These are phyloP conservation scores for Taxillus chinensis DNA, from an alignment of 164 flowering plant species.

Conservation along the genomic window DNA sequence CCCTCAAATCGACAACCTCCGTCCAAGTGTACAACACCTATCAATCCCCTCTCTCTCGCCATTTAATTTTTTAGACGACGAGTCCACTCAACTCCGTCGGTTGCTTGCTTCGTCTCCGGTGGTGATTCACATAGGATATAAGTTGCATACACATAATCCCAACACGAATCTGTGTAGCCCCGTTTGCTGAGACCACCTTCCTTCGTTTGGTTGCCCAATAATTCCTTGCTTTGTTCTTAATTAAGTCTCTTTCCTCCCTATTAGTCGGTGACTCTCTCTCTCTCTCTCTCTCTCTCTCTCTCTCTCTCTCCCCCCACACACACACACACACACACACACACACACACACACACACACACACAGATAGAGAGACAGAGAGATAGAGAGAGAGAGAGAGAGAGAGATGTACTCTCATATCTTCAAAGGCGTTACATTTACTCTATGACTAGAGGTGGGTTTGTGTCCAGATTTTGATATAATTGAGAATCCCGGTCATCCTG, in stretches of 20 bases:
- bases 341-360: too few species aligned
- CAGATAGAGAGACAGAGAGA: too few species aligned
- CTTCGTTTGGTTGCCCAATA: neutral
- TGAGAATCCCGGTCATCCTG: too few species aligned
- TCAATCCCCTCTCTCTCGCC: conserved; percentile 1
- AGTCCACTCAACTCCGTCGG: neutral
- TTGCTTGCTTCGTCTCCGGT: neutral
- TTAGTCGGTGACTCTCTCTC: neutral
- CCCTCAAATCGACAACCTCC: neutral
- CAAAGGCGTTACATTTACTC: too few species aligned
- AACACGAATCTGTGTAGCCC: too few species aligned
- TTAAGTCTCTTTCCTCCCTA: conserved; percentile 2
- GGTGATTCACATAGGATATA: neutral
- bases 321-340: neutral
- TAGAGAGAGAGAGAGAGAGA: too few species aligned
- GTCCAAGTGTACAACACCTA: too few species aligned
- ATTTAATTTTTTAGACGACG: neutral
- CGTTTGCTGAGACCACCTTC: too few species aligned
- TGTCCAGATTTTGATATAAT: too few species aligned
- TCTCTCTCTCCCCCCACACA: neutral
- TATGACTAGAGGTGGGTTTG: too few species aligned
- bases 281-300: conserved; percentile 14
- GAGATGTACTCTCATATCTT: too few species aligned
- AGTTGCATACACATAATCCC: too few species aligned
- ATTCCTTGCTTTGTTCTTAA: conserved; percentile 21